phyloP scores from a whole-genome alignment of 225 moss, liverwort and hornwort genomes.

The Asterella californica region DNA sequence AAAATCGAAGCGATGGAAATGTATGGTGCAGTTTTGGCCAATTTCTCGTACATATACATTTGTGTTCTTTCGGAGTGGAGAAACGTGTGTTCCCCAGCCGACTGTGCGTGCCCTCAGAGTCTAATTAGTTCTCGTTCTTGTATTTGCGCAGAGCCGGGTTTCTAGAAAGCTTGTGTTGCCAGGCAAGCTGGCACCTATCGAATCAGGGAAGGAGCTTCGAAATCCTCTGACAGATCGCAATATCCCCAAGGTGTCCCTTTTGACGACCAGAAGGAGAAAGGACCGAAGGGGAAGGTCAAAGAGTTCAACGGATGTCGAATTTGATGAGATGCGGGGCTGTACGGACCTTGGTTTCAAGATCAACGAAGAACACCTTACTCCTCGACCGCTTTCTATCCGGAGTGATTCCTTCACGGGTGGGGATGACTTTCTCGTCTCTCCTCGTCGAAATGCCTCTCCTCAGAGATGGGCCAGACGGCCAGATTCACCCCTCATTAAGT shows the following conservation, averaged over 20 bases:
- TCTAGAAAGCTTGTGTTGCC: slow-evolving; percentile 5
- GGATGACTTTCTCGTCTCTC: slow-evolving; percentile 24
- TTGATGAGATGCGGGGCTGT: slow-evolving; percentile 34
- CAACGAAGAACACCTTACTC: slow-evolving; percentile 24
- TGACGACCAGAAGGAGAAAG: slow-evolving; percentile 7
- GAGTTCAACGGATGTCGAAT: slow-evolving; percentile 31
- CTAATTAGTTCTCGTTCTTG: too few species aligned
- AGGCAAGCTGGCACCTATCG: not conserved
- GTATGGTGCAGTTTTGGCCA: too few species aligned
- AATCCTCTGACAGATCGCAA: not conserved
- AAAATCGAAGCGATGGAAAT: too few species aligned
- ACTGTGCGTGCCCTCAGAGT: too few species aligned
- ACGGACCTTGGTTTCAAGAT: slow-evolving; percentile 33
- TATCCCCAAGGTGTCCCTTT: not conserved
- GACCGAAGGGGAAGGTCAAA: slow-evolving; percentile 24
- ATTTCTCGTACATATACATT: too few species aligned
- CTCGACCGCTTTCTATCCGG: slow-evolving; percentile 15
- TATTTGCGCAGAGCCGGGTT: not conserved
- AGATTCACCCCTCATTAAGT: slow-evolving; percentile 29
- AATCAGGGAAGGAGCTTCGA: slow-evolving; percentile 11
- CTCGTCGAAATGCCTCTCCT: slow-evolving; percentile 18
- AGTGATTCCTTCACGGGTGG: slow-evolving; percentile 19
- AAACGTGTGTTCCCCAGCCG: too few species aligned
- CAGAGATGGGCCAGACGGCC: slow-evolving; percentile 22
- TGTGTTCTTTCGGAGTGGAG: too few species aligned